A percentile compares a stretch with the other conserved stretches of the same genome.
phyloP scores from a whole-genome alignment of 2,329 filamentous ascomycete genomes.

The Fusarium sp. region DNA sequence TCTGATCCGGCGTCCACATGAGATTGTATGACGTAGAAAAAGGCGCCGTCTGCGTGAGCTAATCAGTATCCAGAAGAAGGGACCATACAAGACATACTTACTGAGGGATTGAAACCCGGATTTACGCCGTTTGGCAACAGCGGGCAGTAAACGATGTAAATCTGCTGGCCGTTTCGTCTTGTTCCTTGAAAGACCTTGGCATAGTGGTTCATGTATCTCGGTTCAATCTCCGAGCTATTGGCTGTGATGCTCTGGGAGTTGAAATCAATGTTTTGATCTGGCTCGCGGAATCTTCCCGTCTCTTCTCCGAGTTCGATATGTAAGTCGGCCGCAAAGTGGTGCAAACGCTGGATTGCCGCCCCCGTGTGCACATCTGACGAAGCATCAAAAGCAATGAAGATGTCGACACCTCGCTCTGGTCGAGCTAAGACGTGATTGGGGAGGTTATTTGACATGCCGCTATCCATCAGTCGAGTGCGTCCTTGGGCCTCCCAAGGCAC shows the following conservation, averaged over 20 bases:
- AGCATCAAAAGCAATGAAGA: conserved; percentile 34
- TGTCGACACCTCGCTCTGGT: conserved; percentile 22
- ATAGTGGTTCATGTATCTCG: conserved; percentile 6
- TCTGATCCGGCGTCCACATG: conserved; percentile 35
- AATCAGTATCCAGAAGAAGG: no score
- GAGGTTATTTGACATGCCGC: conserved; percentile 37
- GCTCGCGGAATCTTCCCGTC: neutral
- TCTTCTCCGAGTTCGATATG: conserved; percentile 16
- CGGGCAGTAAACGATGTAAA: conserved; percentile 34
- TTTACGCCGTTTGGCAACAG: conserved; percentile 26
- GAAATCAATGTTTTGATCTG: rapidly evolving
- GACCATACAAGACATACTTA: neutral
- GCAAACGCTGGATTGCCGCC: conserved; percentile 26
- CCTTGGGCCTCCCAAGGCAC: conserved; percentile 36
- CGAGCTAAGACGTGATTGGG: conserved; percentile 34
- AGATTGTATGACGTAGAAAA: conserved; percentile 40
- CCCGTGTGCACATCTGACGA: conserved; percentile 33
- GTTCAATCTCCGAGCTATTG: neutral
- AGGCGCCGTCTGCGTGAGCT: neutral
- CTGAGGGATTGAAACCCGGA: conserved; percentile 22
- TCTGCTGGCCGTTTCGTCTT: conserved; percentile 1
- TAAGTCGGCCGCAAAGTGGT: conserved; percentile 37
- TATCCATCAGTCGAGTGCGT: conserved; percentile 32
- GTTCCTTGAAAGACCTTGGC: conserved; percentile 27
- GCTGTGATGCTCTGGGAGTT: rapidly evolving